phyloP scores from a whole-genome alignment of 2,329 filamentous ascomycete genomes.

The Ustulina deusta region DNA sequence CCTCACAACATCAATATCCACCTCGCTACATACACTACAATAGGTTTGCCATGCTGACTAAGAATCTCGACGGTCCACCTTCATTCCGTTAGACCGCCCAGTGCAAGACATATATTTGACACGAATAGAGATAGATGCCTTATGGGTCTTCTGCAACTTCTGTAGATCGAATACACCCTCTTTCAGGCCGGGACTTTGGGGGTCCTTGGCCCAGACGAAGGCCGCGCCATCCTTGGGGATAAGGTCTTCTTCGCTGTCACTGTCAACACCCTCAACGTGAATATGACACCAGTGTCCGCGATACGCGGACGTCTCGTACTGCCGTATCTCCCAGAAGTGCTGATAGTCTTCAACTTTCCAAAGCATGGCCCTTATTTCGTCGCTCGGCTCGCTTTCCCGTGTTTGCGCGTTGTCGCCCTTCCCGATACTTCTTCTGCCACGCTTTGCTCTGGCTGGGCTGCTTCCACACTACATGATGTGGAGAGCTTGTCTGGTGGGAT shows the following conservation, averaged over 20 bases:
- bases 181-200: conserved; percentile 5
- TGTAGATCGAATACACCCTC: conserved; percentile 22
- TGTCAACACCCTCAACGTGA: neutral
- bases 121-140: neutral
- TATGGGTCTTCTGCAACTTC: conserved; percentile 6
- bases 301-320: conserved; percentile 25
- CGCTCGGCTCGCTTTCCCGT: neutral
- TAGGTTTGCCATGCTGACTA: neutral
- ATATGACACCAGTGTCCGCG: conserved; percentile 5
- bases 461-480: neutral
- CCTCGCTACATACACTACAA: neutral
- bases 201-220: conserved; percentile 30
- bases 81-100: neutral
- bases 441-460: neutral
- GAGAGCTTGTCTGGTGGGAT: conserved; percentile 5
- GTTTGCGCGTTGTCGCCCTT: neutral
- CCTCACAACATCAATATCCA: neutral
- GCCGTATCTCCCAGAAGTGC: conserved; percentile 18
- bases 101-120: neutral
- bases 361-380: conserved; percentile 6
- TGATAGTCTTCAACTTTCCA: conserved; percentile 20
- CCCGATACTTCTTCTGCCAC: neutral
- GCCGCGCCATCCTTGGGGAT: conserved; percentile 17
- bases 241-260: neutral
- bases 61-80: neutral